A percentile compares a stretch with the other conserved stretches of the same genome.
These are phyloP conservation scores for Lineolata rhizophorae DNA, from an alignment of 495 filamentous ascomycete species.

Conservation along the genomic window DNA sequence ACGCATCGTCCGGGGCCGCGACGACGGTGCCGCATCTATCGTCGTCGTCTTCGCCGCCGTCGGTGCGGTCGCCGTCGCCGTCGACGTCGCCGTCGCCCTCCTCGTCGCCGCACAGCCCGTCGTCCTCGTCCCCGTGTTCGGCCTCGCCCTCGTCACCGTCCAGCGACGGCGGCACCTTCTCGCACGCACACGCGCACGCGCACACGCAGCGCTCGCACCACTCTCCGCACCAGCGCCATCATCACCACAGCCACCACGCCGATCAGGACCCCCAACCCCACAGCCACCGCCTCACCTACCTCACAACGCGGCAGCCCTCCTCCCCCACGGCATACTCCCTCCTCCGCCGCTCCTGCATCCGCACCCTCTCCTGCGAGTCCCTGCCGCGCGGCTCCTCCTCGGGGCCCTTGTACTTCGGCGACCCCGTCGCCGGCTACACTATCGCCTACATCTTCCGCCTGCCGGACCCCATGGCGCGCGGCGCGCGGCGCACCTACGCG, in stretches of 20 bases:
- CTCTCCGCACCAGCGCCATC: no score
- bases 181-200: background rate
- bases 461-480: conserved; percentile 69
- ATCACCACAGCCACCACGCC: conserved; percentile 2
- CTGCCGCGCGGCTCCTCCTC: conserved; percentile 54
- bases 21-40: background rate
- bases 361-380: conserved; percentile 67
- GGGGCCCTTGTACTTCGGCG: conserved; percentile 74
- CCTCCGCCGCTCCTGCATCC: conserved; percentile 64
- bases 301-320: conserved; percentile 61
- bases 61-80: background rate
- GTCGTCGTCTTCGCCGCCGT: background rate
- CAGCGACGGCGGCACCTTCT: background rate
- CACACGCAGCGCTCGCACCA: no score
- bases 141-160: background rate
- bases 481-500: conserved; percentile 68
- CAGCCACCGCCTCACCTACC: conserved; percentile 65
- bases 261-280: conserved; percentile 26
- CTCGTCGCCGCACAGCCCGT: background rate
- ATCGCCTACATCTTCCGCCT: conserved; percentile 87
- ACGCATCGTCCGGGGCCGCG: no score
- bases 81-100: background rate
- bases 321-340: conserved; percentile 61
- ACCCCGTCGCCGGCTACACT: conserved; percentile 62
- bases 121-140: background rate